phyloP scores from a whole-genome alignment of 768 basidiomycete genomes.

The Russula olivacea region DNA sequence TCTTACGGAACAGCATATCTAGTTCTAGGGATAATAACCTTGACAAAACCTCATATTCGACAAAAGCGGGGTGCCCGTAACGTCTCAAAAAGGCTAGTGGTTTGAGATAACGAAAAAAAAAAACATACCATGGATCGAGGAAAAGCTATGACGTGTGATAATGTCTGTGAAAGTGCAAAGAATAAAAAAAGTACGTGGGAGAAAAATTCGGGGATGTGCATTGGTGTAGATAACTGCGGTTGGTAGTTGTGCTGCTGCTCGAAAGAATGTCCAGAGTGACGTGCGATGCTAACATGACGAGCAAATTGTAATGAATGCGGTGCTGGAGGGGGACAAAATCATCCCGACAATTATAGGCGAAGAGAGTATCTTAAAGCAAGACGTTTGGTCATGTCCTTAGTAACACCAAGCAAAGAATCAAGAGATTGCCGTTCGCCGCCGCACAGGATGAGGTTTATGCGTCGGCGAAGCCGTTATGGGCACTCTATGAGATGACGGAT shows the following conservation, averaged over 20 bases:
- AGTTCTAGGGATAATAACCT: background rate
- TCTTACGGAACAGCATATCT: background rate
- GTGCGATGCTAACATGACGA: slow-evolving; percentile 17
- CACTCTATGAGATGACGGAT: background rate
- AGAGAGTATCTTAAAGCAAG: slow-evolving; percentile 14
- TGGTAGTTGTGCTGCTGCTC: slow-evolving; percentile 15
- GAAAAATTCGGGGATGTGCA: slow-evolving; percentile 11
- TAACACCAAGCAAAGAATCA: slow-evolving; percentile 16
- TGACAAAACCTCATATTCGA: background rate
- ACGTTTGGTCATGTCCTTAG: slow-evolving; percentile 9
- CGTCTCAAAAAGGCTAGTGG: background rate
- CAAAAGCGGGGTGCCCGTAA: background rate
- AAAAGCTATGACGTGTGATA: slow-evolving; percentile 8
- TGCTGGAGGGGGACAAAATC: background rate
- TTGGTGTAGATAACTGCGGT: slow-evolving; percentile 14
- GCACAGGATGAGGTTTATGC: background rate
- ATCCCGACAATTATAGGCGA: slow-evolving; percentile 16
- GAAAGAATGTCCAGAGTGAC: slow-evolving; percentile 13
- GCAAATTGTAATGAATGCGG: slow-evolving; percentile 16
- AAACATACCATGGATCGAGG: slow-evolving; percentile 6
- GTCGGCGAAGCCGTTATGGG: background rate
- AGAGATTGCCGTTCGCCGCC: slow-evolving; percentile 16
- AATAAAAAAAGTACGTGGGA: slow-evolving; percentile 11
- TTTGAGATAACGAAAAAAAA: background rate
- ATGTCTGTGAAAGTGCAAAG: slow-evolving; percentile 14